Evolutionary conservation across 352 stramenopile genomes (phyloP).

Genomic region (Phytophthora foliorum): DNA sequence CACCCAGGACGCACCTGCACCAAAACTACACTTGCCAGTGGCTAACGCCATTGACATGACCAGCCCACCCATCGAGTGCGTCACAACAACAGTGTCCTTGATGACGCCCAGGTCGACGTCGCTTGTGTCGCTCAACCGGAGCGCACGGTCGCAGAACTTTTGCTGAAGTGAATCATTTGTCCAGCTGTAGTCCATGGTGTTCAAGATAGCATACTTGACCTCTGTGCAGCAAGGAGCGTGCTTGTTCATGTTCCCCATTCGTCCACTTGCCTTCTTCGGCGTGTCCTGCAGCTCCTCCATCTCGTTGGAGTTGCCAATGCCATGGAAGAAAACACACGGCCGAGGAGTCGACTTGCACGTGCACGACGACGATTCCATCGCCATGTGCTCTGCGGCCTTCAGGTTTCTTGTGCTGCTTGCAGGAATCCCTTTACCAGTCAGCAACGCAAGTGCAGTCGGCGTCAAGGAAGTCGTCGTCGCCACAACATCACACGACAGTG

Average conservation of each 20-base stretch:
- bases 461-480: background rate
- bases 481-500: background rate
- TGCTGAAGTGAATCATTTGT: slow-evolving; percentile 23
- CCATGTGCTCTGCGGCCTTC: slow-evolving; percentile 3
- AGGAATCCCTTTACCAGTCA: background rate
- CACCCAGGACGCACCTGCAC: slow-evolving; percentile 37
- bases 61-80: slow-evolving; percentile 29
- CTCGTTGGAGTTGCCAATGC: slow-evolving; percentile 22
- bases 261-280: slow-evolving; percentile 14
- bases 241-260: slow-evolving; percentile 31
- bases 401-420: slow-evolving; percentile 5
- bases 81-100: slow-evolving; percentile 34
- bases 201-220: slow-evolving; percentile 35
- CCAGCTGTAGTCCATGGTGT: slow-evolving; percentile 27
- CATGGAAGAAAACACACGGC: slow-evolving; percentile 37
- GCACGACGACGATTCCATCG: slow-evolving; percentile 11
- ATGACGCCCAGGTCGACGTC: background rate
- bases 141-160: slow-evolving; percentile 30
- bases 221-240: slow-evolving; percentile 30
- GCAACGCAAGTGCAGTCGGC: background rate
- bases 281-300: slow-evolving; percentile 28
- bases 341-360: slow-evolving; percentile 30
- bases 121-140: slow-evolving; percentile 22
- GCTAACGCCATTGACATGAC: slow-evolving; percentile 31
- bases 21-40: slow-evolving; percentile 34